Evolutionary conservation across 257 asterid species (phyloP).

Genomic region (Primulina tabacum): DNA sequence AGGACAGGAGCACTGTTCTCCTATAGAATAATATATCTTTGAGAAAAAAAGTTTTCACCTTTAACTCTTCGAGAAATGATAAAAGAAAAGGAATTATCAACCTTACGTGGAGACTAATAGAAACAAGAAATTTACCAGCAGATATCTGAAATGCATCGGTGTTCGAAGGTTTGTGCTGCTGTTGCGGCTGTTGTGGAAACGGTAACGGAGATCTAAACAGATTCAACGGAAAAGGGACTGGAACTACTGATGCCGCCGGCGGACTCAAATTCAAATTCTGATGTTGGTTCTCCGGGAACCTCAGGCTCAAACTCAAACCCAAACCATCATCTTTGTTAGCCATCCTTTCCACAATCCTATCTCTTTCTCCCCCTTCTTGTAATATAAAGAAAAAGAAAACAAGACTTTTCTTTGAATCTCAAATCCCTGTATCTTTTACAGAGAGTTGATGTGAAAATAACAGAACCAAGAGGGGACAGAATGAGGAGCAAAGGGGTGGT

Average conservation of each 20-base stretch:
- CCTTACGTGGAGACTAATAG: not conserved
- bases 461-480: slow-evolving; percentile 49
- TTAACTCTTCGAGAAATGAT: not conserved
- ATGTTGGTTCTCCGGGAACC: slow-evolving; percentile 35
- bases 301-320: slow-evolving; percentile 63
- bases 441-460: slow-evolving; percentile 17
- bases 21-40: too few species aligned
- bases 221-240: slow-evolving; percentile 46
- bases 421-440: slow-evolving; percentile 13
- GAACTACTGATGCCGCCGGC: slow-evolving; percentile 11
- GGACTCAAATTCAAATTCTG: slow-evolving; percentile 11
- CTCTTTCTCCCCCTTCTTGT: slow-evolving; percentile 15
- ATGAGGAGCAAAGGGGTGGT: slow-evolving; percentile 66
- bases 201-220: slow-evolving; percentile 48
- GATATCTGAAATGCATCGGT: slow-evolving; percentile 39
- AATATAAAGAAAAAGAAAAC: not conserved
- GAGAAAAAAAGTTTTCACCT: too few species aligned
- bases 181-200: slow-evolving; percentile 33
- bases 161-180: slow-evolving; percentile 23
- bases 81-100: not conserved
- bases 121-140: slow-evolving; percentile 41
- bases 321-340: slow-evolving; percentile 56
- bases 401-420: not conserved
- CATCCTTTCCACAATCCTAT: slow-evolving; percentile 31
- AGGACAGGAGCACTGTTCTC: not conserved